Percentiles rank a stretch among this genome's conserved stretches.
These are phyloP conservation scores for Pseudocercospora cruenta DNA, from an alignment of 2,329 filamentous ascomycete species.

Conservation along the genomic window DNA sequence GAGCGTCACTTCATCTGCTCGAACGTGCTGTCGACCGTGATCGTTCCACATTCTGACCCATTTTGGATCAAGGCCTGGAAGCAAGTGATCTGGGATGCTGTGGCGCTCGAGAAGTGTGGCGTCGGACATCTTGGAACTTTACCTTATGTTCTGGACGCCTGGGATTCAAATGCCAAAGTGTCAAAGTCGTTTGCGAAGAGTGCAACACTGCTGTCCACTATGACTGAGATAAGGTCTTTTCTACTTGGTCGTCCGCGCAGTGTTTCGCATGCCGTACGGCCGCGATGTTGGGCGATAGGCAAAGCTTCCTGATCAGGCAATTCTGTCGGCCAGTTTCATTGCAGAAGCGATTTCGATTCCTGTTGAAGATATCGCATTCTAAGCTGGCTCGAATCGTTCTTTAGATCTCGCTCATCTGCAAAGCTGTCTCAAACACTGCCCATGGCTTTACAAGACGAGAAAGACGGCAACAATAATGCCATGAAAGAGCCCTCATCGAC, in stretches of 20 bases:
- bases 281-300: background rate
- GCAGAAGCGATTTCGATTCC: background rate
- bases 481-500: background rate
- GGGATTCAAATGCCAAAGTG: background rate
- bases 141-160: background rate
- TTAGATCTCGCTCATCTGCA: background rate
- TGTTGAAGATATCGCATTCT: background rate
- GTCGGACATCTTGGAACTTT: background rate
- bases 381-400: background rate
- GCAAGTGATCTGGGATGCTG: background rate
- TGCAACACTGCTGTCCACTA: no score
- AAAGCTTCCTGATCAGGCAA: background rate
- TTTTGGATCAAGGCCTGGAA: background rate
- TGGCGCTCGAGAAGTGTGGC: background rate
- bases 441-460: no score
- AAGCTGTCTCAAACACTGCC: no score
- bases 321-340: background rate
- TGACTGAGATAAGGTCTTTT: no score
- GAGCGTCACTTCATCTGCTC: background rate
- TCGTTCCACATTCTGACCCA: background rate
- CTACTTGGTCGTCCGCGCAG: no score
- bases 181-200: background rate
- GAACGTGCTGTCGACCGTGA: background rate
- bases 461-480: no score
- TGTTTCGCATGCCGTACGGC: background rate